A percentile compares a stretch with the other conserved stretches of the same genome.
phyloP scores from a whole-genome alignment of 306 rosid species.

The Cicer cuneatum region DNA sequence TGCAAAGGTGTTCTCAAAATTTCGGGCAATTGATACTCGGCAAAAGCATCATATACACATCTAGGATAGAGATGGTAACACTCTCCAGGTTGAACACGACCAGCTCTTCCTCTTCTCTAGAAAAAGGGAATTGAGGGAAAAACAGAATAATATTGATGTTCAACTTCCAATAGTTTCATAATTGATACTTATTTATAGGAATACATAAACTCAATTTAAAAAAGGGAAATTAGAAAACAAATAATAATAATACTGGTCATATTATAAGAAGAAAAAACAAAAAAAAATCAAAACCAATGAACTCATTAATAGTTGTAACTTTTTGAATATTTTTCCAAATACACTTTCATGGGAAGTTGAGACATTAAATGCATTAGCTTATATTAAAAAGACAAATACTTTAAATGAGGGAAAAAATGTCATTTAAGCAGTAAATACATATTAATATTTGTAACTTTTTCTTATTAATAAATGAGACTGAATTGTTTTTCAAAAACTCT shows the following conservation, averaged over 20 bases:
- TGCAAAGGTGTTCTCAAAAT: slow-evolving; percentile 96
- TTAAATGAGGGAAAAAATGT: too few relatives aligned
- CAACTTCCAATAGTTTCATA: slow-evolving; percentile 33
- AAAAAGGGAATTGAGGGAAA: slow-evolving; percentile 34
- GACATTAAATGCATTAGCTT: too few relatives aligned
- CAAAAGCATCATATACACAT: slow-evolving; percentile 82
- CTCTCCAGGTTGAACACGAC: slow-evolving; percentile 95
- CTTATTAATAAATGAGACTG: too few relatives aligned
- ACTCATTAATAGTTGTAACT: too few relatives aligned
- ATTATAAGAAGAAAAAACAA: too few relatives aligned
- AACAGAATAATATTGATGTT: slow-evolving; percentile 29
- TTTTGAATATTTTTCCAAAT: too few relatives aligned
- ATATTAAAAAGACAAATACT: too few relatives aligned
- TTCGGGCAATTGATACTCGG: slow-evolving; percentile 93
- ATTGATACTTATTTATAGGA: not conserved
- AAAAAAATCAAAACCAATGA: too few relatives aligned
- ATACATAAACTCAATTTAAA: not conserved
- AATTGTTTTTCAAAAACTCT: too few relatives aligned
- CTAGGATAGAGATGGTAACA: slow-evolving; percentile 95
- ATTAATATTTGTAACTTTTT: too few relatives aligned
- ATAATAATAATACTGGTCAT: not conserved
- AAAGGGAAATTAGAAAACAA: not conserved
- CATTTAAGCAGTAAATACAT: too few relatives aligned
- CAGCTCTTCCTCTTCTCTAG: slow-evolving; percentile 99
- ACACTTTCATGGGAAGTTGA: too few relatives aligned